phyloP scores from a whole-genome alignment of 768 basidiomycete species.

The Mycena kentingensis region DNA sequence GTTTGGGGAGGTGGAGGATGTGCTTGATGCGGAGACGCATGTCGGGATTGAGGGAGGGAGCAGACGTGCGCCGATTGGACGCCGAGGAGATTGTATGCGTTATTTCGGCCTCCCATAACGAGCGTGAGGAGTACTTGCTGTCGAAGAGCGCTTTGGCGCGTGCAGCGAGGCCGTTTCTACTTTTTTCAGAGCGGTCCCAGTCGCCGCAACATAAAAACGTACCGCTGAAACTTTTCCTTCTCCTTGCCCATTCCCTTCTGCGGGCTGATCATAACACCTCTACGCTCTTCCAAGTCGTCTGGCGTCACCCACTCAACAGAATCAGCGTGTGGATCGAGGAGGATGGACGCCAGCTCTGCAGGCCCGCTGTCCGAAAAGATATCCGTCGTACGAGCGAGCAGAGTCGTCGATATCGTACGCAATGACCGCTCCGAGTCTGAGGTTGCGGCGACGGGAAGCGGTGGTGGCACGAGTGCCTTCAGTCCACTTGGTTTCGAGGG shows the following conservation, averaged over 20 bases:
- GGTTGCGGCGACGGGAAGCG: constrained; percentile 17
- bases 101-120: constrained; percentile 56
- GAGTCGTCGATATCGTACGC: constrained; percentile 53
- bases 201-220: constrained; percentile 17
- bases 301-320: constrained; percentile 27
- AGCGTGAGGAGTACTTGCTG: constrained; percentile 45
- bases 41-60: constrained; percentile 35
- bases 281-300: constrained; percentile 40
- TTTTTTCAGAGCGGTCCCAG: neutral
- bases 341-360: constrained; percentile 53
- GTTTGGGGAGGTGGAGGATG: constrained; percentile 39
- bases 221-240: constrained; percentile 54
- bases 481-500: constrained; percentile 11
- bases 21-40: constrained; percentile 46
- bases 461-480: constrained; percentile 21
- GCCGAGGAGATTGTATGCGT: constrained; percentile 33
- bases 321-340: constrained; percentile 49
- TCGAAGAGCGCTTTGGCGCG: constrained; percentile 46
- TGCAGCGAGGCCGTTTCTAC: constrained; percentile 62
- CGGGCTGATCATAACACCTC: constrained; percentile 62
- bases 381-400: constrained; percentile 55
- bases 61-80: constrained; percentile 24
- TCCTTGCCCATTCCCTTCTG: constrained; percentile 45
- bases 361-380: constrained; percentile 50
- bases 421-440: constrained; percentile 37